Conservation (phyloP, 2,329 filamentous ascomycete genomes). For the Aspergillus puulaauensis region DNA sequence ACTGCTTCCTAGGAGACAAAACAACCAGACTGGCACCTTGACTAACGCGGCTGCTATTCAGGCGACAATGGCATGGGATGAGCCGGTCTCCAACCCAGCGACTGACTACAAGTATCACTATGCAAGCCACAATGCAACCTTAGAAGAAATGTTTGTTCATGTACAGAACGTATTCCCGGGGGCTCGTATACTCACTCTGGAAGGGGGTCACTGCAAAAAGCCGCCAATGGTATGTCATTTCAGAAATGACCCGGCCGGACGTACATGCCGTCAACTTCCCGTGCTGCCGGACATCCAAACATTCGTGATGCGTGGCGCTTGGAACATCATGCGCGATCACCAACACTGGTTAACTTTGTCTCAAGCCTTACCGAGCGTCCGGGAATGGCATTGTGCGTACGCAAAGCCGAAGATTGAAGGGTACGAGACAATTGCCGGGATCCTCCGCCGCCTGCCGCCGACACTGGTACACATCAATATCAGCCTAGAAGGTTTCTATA, state of each 20-base stretch:
- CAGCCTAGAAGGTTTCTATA: constrained; percentile 70
- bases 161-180: constrained; percentile 60
- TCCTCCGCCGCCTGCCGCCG: constrained; percentile 58
- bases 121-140: constrained; percentile 62
- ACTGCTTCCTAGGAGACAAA: constrained; percentile 24
- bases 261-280: constrained; percentile 42
- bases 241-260: constrained; percentile 34
- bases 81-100: constrained; percentile 23
- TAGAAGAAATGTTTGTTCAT: constrained; percentile 69
- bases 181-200: constrained; percentile 66
- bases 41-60: constrained; percentile 24
- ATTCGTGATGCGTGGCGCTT: constrained; percentile 71
- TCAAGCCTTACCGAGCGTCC: constrained; percentile 63
- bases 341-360: constrained; percentile 64
- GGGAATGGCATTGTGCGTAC: constrained; percentile 55
- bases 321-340: constrained; percentile 69
- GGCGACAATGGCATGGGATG: constrained; percentile 26
- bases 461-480: constrained; percentile 65
- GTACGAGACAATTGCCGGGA: constrained; percentile 67
- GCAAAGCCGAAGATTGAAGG: constrained; percentile 73
- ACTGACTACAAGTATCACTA: constrained; percentile 33
- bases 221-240: constrained; percentile 67
- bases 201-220: constrained; percentile 75
- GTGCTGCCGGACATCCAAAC: constrained; percentile 60
- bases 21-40: constrained; percentile 22